Conservation (phyloP, 2,329 filamentous ascomycete species). For the Aspergillus ochraceus region DNA sequence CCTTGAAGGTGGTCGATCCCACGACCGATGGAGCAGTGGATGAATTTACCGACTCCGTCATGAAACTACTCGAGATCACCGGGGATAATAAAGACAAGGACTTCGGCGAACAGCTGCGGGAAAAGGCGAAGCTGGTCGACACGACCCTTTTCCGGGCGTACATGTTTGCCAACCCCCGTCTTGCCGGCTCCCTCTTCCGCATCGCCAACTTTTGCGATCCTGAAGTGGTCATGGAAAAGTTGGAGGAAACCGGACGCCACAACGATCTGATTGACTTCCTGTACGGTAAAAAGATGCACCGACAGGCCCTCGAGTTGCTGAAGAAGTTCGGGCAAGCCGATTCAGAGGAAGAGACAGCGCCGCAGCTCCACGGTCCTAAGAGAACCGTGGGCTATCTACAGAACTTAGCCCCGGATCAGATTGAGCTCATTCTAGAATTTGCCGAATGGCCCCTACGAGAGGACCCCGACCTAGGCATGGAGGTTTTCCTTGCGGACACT, state of each 20-base stretch:
- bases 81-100: constrained; percentile 55
- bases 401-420: constrained; percentile 78
- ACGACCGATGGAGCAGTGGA: constrained; percentile 35
- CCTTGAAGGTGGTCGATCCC: constrained; percentile 37
- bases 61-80: constrained; percentile 48
- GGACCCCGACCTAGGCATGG: constrained; percentile 77
- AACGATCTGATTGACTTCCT: constrained; percentile 97
- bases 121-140: constrained; percentile 82
- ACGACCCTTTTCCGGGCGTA: constrained; percentile 92
- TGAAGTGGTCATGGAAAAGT: constrained; percentile 87
- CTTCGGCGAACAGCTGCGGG: constrained; percentile 69
- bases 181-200: constrained; percentile 87
- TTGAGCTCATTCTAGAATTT: constrained; percentile 89
- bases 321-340: constrained; percentile 71
- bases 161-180: constrained; percentile 84
- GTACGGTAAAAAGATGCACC: constrained; percentile 90
- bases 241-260: constrained; percentile 85
- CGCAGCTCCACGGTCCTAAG: constrained; percentile 73
- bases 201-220: constrained; percentile 97
- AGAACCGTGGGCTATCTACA: constrained; percentile 89
- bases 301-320: constrained; percentile 79
- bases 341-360: constrained; percentile 37
- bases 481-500: constrained; percentile 88
- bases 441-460: constrained; percentile 80
- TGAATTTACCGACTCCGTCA: constrained; percentile 45